Evolutionary conservation across 108 stramenopile species (phyloP).

Genomic region (Epithemia pelagica): DNA sequence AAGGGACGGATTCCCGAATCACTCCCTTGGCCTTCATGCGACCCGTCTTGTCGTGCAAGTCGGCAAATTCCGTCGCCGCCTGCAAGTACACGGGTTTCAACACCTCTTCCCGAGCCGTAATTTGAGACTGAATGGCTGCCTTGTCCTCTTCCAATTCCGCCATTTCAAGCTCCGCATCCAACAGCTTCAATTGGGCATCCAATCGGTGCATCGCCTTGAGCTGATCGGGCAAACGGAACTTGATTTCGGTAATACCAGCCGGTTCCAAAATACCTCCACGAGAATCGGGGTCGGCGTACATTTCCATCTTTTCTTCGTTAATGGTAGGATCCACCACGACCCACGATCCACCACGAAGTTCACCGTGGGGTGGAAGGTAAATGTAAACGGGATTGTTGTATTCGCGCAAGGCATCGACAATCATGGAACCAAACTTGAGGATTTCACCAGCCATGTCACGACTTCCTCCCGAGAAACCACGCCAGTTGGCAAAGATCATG

Average conservation of each 20-base stretch:
- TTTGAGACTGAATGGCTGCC: slow-evolving; percentile 73
- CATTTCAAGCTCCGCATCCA: slow-evolving; percentile 80
- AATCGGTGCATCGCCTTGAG: slow-evolving; percentile 84
- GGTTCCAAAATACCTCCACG: slow-evolving; percentile 98
- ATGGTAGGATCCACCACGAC: slow-evolving; percentile 98
- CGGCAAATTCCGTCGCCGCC: slow-evolving; percentile 96
- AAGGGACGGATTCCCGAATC: slow-evolving; percentile 84
- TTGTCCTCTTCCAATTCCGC: slow-evolving; percentile 66
- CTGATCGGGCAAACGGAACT: slow-evolving; percentile 89
- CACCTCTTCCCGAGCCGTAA: slow-evolving; percentile 84
- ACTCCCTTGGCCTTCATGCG: slow-evolving; percentile 99
- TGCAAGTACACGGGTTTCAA: slow-evolving; percentile 91
- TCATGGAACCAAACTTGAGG: slow-evolving; percentile 97
- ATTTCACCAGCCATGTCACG: slow-evolving; percentile 98
- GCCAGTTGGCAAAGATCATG: slow-evolving; percentile 99
- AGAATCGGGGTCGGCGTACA: slow-evolving; percentile 96
- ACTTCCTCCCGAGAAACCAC: slow-evolving; percentile 95
- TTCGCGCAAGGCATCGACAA: slow-evolving; percentile 95
- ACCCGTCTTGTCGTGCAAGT: slow-evolving; percentile 95
- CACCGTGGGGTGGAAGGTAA: slow-evolving; percentile 95
- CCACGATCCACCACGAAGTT: slow-evolving; percentile 98
- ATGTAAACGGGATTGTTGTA: slow-evolving; percentile 96
- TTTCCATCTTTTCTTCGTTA: slow-evolving; percentile 96
- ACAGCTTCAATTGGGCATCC: slow-evolving; percentile 77
- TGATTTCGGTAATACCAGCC: slow-evolving; percentile 96